Evolutionary conservation across 257 asterid genomes (phyloP), one percentile per base, ranked within the genome.

Genomic region (Lycium ferocissimum): DNA sequence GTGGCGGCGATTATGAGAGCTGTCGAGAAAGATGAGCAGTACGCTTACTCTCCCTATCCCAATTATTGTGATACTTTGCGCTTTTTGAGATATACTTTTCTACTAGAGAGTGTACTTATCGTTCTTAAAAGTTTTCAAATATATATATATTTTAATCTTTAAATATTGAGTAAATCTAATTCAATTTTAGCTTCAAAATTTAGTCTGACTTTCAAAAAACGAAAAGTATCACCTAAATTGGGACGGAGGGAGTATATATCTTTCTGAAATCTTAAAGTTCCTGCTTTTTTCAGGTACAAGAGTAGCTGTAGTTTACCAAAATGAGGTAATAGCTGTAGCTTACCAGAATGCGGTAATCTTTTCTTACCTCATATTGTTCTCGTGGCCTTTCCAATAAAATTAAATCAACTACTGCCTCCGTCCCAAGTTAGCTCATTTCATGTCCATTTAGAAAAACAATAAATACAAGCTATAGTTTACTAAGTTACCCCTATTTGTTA

Each of bases 31-130:
- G 99, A 97, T 82, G 99, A 97, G 59, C 98, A 97, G 90, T 97
- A 94, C 87, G 98, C 99, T 38, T 94, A 98, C 85, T 97, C 92
- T 79, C 95, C 95, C 59, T 91, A 94, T 85, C 98, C 95, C 83
- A 97, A 98, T 66, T 97, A 98, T 90, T 97, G 99, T 51, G 99
- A 95, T 72, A 96, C 99, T 83, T 95, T 97, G 88, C 98, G 99
- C 96, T 97, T 84, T 97, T 95, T 75, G 99, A 98, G 95, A 26
- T 26, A 1, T 26, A 69, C 72, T 56, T 26, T 26, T 26, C n/a
- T n/a, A n/a, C n/a, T n/a, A n/a, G n/a, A n/a, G n/a, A n/a, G n/a
- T n/a, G n/a, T n/a, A n/a, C n/a, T n/a, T n/a, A n/a, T n/a, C 33
- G 59, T 2, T 71, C 2, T 54, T 2, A 9, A 9, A 56, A 6